A percentile compares a stretch with the other conserved stretches of the same genome.
Conservation (phyloP, 2,329 filamentous ascomycete genomes). For the Hymenotorrendiella dingleyae region DNA sequence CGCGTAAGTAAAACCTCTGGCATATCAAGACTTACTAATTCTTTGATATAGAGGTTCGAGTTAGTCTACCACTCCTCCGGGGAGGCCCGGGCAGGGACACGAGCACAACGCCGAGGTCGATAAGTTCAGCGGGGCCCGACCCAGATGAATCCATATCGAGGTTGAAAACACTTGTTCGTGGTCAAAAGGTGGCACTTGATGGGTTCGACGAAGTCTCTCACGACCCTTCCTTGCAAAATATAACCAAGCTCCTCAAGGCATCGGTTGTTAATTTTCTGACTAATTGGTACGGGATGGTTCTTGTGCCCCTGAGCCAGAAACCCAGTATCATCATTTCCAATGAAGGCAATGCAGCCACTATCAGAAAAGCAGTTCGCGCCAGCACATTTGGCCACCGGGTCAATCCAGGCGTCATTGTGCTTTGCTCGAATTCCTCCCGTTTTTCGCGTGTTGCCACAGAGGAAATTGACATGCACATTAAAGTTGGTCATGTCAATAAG, state of each 20-base stretch:
- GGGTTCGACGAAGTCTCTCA: constrained; percentile 23
- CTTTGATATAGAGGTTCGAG: constrained; percentile 23
- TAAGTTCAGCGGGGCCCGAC: constrained; percentile 16
- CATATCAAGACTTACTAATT: constrained; percentile 9
- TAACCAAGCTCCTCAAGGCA: constrained; percentile 18
- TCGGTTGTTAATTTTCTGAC: constrained; percentile 25
- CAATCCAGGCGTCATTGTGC: constrained; percentile 22
- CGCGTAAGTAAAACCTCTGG: constrained; percentile 36
- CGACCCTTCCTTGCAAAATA: constrained; percentile 21
- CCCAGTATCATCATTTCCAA: constrained; percentile 26
- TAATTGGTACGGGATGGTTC: constrained; percentile 28
- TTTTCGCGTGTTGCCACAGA: constrained; percentile 17
- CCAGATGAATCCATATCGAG: constrained; percentile 22
- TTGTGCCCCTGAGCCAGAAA: constrained; percentile 24
- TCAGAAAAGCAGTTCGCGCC: constrained; percentile 15
- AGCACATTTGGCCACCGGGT: constrained; percentile 4
- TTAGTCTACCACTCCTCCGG: constrained; percentile 27
- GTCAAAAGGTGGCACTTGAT: constrained; percentile 22
- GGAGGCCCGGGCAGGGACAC: no score
- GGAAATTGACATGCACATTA: constrained; percentile 13
- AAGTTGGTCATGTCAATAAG: constrained; percentile 28
- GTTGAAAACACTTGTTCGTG: constrained; percentile 17
- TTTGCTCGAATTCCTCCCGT: constrained; percentile 26
- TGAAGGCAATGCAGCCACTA: constrained; percentile 15
- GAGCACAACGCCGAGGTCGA: constrained; percentile 16